Base-by-base conservation (phyloP, 768 basidiomycete genomes). In the Leccinum uliginosum region DNA sequence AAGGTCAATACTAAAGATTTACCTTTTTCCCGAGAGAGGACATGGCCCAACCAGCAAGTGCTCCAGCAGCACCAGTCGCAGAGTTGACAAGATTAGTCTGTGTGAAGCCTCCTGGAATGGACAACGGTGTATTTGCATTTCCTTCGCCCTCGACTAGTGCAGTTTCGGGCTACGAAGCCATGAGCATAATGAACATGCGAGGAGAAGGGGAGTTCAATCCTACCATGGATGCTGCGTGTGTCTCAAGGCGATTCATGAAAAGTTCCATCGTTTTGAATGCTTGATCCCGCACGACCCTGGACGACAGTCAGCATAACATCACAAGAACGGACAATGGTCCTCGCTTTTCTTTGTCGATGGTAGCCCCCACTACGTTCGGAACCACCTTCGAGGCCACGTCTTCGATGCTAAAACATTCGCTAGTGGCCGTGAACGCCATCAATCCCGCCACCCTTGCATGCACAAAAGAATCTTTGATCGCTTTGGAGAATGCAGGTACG, bases 31-130 rank as follows among this genome's bases (percentile, higher is more conserved):
- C 86, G 0, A 98, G 65, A 0, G 90, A 93, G 4, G 93, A 89
- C 44, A 98, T 92, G 2, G 96, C 96, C 96, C 96, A 98, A 6
- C 94, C 93, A 14, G 96, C 95, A 3, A 99, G 75, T 17, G 87
- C 89, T 8, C 91, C 88, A 17, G 95, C 96, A 3, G 94, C 95
- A 0, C 93, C 94, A 0, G 93, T 86, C 0, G 96, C 93, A 4
- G 86, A 86, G 62, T 86, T 93, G 15, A 91, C 91, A 2, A 97
- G 73, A 11, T 79, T 64, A 47, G 61, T 58, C 56, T 67, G 60
- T 47, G 60, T 65, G 40, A 70, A 64, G 7, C 64, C 65, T n/a
- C 69, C 65, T 30, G 73, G 59, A 54, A 74, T 53, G 64, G 74
- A 21, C 59, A 60, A 17, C 4, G 58, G 65, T 65, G 29, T 12